Evolutionary conservation across 768 basidiomycete genomes (phyloP), one percentile per base, ranked within the genome.

Genomic region (Scleroderma citrinum): DNA sequence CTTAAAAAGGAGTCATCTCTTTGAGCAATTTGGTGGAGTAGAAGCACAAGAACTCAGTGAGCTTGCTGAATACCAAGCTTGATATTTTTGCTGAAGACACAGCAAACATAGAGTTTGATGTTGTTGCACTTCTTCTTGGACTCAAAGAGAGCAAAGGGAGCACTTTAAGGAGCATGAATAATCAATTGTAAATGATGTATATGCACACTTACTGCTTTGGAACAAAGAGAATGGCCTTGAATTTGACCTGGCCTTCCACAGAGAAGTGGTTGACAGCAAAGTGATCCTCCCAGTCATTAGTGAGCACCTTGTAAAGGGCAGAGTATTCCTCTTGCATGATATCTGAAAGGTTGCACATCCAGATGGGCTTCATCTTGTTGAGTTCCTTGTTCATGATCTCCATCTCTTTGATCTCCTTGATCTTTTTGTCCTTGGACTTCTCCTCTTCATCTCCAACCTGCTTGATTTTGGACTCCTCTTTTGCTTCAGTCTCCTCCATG

Each of bases 111-210:
- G 69, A 99, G 93, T 77, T 99, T 99, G 82, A 99, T 98, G 87
- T 98, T 98, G 82, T 97, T 97, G 64, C 95, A 91, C 83, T 98
- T 98, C 89, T 98, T 98, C 87, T 99, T 98, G 53, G 89, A 90
- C 78, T 99, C 96, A 75, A 99, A 99, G 69, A 99, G 87, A 66
- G 98, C 96, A 72, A 98, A 98, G 45, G 96, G 96, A 38, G 95
- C 96, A 53, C 93, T 93, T 41, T 3, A 11, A n/a, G 11, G 38
- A 47, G 7, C 14, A 55, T 31, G 54, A 46, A 39, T 47, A 3
- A 29, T 3, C 1, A n/a, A n/a, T n/a, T 14, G 12, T 14, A 16
- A 20, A 7, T 11, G 24, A 29, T 21, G 13, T 17, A 12, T 0
- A 29, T 23, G 46, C 26, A 34, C 14, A 67, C 82, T 49, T 64